Evolutionary conservation across 306 rosid species (phyloP), one percentile per base, ranked within the genome.

Genomic region (Pterocarpus santalinus): DNA sequence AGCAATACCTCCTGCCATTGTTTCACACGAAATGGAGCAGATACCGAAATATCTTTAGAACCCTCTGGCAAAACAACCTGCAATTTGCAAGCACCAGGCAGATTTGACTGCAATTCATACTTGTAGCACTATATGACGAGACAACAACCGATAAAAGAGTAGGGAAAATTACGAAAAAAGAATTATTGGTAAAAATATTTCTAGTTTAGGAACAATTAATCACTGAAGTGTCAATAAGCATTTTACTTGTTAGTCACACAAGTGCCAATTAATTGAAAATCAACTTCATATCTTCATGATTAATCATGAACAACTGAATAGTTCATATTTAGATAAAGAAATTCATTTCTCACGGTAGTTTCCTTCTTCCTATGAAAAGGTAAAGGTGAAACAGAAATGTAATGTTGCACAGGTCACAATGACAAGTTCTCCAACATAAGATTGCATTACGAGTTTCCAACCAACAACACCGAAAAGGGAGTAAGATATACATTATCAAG

Each of bases 11-110:
- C 98, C 58, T 77, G 86, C 84, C 72, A 76, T 82, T 92, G 87
- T 73, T 96, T 92, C 78, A 92, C 90, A 76, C 94, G 79, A 85
- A 92, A 92, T 75, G 97, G 98, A 88, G 73, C 83, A 81, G 94
- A 86, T 58, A 80, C 92, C 32, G 97, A 90, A 69, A 94, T 82
- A 65, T 89, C 94, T 41, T 81, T 84, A 32, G 99, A 91, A 72
- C 98, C 99, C 92, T 96, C 98, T 0, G 99, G 99, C 77, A 96
- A 84, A 92, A 96, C 98, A 89, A 96, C 98, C 99, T 96, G 94
- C 69, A 83, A 73, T 74, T 78, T 16, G 68, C 80, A 86, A 56
- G 80, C 65, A 82, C 60, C 53, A 64, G 76, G 71, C 67, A 75
- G 69, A 62, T 55, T 73, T 8, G 8, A 76, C 47, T 46, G 57